A percentile compares a stretch with the other conserved stretches of the same genome.
These are phyloP conservation scores for Boletus sp. DNA, from an alignment of 768 basidiomycete genomes.

Conservation along the genomic window DNA sequence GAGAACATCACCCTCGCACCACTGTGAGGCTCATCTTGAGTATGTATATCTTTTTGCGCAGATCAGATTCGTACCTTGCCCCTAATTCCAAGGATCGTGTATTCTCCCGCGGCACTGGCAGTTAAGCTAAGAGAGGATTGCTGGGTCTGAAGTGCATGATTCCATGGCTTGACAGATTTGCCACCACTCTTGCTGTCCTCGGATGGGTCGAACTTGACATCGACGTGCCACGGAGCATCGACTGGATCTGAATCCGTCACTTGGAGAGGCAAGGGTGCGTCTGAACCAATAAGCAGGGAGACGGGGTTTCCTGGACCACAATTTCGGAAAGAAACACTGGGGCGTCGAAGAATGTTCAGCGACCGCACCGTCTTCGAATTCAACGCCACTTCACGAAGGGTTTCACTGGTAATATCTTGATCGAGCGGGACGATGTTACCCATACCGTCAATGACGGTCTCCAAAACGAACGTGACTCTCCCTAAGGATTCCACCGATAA, in stretches of 20 bases:
- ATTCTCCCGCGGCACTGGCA: conserved; percentile 71
- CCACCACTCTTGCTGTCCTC: conserved; percentile 35
- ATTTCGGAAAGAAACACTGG: conserved; percentile 67
- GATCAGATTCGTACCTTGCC: conserved; percentile 51
- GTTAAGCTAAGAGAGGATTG: conserved; percentile 45
- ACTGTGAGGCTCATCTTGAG: conserved; percentile 33
- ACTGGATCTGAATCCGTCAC: conserved; percentile 54
- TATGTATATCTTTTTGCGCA: not conserved
- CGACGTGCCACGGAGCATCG: conserved; percentile 68
- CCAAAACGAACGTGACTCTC: conserved; percentile 69
- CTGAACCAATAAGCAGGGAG: conserved; percentile 68
- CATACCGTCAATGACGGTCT: conserved; percentile 78
- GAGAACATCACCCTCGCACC: conserved; percentile 80
- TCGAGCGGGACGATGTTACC: conserved; percentile 68
- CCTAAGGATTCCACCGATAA: conserved; percentile 64
- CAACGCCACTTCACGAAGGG: conserved; percentile 24
- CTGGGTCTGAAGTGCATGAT: conserved; percentile 55
- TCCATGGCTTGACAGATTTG: conserved; percentile 59
- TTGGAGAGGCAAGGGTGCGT: conserved; percentile 54
- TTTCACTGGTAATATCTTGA: conserved; percentile 28
- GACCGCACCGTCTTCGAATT: conserved; percentile 55
- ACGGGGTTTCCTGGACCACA: conserved; percentile 72
- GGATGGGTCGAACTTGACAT: conserved; percentile 58
- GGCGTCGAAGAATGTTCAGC: conserved; percentile 68
- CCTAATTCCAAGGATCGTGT: conserved; percentile 64